Evolutionary conservation across 139 green algal species (phyloP).

Genomic region (Asterochloris erici): DNA sequence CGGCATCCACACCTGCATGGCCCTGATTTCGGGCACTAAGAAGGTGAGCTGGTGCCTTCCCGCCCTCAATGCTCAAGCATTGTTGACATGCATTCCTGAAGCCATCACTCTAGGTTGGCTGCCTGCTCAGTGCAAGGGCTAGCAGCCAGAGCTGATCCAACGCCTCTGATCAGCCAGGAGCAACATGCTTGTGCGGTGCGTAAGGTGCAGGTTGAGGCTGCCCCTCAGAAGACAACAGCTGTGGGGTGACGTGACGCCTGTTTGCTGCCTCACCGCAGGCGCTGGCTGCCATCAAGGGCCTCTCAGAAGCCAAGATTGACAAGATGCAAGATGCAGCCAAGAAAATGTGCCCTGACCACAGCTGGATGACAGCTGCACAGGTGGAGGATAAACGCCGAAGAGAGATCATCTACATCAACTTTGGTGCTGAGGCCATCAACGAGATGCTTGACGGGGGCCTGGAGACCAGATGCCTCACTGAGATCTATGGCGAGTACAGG

Average conservation of each 20-base stretch:
- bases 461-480: conserved; percentile 82
- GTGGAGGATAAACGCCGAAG: conserved; percentile 21
- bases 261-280: conserved; percentile 37
- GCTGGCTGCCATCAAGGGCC: conserved; percentile 84
- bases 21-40: conserved; percentile 76
- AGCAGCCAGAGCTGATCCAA: too few relatives aligned
- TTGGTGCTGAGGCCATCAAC: conserved; percentile 67
- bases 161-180: too few relatives aligned
- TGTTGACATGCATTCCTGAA: not conserved
- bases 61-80: not conserved
- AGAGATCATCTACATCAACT: conserved; percentile 68
- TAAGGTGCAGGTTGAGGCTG: too few relatives aligned
- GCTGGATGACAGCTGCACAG: conserved; percentile 35
- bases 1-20: conserved; percentile 73
- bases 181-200: too few relatives aligned
- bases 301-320: conserved; percentile 91
- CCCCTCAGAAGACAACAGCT: not conserved
- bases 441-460: conserved; percentile 79
- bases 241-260: not conserved
- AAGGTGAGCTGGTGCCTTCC: conserved; percentile 48
- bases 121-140: not conserved
- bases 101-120: not conserved
- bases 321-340: conserved; percentile 83
- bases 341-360: conserved; percentile 38
- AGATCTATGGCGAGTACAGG: conserved; percentile 84